Evolutionary conservation across 768 basidiomycete species (phyloP), one percentile per base, ranked within the genome.

Genomic region (Crassisporium funariophilum): DNA sequence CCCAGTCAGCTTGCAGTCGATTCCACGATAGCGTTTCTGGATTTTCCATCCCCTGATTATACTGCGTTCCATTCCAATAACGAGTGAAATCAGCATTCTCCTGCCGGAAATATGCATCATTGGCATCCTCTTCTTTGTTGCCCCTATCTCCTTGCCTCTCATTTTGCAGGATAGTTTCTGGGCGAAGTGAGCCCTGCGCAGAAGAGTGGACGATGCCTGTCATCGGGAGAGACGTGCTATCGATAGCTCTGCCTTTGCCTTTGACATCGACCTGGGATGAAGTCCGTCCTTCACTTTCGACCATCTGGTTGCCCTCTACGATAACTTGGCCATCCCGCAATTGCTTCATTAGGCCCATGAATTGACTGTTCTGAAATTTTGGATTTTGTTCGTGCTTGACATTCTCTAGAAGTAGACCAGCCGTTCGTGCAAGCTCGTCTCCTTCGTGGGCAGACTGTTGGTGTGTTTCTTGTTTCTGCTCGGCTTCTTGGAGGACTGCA

Each of bases 291-390:
- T 72, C 71, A 41, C 71, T 82, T 47, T 78, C 68, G 9, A 95
- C 87, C 65, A 97, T 80, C 41, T 84, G 67, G 58, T 93, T 84
- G 15, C 86, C 89, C 38, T 88, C 83, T 2, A 95, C 84, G 12
- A 84, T 75, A 31, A 91, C 75, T 58, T 87, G 79, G 6, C 84
- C 80, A 65, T 94, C 93, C 29, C 90, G 74, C 45, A 97, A 68
- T 63, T 90, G 83, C 41, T 78, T 80, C 93, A 97, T 95, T 20
- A 97, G 74, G 16, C 77, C 76, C 75, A 97, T 73, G 62, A 97
- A 97, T 48, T 80, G 76, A 64, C 90, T 92, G 23, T 91, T 79
- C 66, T 82, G 76, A 59, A 97, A 93, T 63, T 95, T 97, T 25
- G 84, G 81, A 59, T 90, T 92, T 58, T 78, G 75, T 44, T 89